These are phyloP conservation scores for Saraca asoca DNA, from an alignment of 331 rosid genomes.

Conservation along the genomic window DNA sequence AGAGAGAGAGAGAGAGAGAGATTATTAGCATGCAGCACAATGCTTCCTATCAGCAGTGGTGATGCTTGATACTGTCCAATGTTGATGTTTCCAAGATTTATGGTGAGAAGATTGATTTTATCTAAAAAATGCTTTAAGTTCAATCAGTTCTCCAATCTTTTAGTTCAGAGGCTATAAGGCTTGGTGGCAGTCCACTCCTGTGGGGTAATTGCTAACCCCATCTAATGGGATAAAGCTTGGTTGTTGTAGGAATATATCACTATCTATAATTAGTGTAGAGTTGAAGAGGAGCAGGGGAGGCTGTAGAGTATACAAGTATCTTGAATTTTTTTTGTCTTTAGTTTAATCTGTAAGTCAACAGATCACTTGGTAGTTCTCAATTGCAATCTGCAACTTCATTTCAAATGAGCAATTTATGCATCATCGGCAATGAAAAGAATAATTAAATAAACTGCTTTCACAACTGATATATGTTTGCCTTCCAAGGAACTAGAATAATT, in stretches of 20 bases:
- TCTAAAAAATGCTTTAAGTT: constrained; percentile 11
- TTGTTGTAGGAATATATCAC: not conserved
- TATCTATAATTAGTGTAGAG: constrained; percentile 1
- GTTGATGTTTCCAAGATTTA: constrained; percentile 17
- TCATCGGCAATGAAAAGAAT: not conserved
- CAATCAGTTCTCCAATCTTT: constrained; percentile 5
- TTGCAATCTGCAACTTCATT: constrained; percentile 1
- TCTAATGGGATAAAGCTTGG: too few species aligned
- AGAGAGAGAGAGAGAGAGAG: constrained; percentile 13
- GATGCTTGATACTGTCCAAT: constrained; percentile 12
- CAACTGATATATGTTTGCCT: not conserved
- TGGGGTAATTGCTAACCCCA: too few species aligned
- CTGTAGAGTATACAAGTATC: not conserved
- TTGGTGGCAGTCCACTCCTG: not conserved
- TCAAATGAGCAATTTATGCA: not conserved
- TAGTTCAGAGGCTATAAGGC: constrained; percentile 25
- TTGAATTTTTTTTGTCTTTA: not conserved
- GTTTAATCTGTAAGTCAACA: not conserved
- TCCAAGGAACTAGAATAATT: constrained; percentile 3
- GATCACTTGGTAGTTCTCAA: not conserved
- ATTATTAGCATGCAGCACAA: constrained; percentile 16
- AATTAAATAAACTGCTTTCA: not conserved
- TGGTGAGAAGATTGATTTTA: constrained; percentile 18
- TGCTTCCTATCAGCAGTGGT: constrained; percentile 19
- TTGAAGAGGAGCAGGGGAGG: not conserved